Percentiles rank a stretch among this genome's conserved stretches.
phyloP scores from a whole-genome alignment of 2,329 filamentous ascomycete genomes.

The Colletotrichum limetticola region DNA sequence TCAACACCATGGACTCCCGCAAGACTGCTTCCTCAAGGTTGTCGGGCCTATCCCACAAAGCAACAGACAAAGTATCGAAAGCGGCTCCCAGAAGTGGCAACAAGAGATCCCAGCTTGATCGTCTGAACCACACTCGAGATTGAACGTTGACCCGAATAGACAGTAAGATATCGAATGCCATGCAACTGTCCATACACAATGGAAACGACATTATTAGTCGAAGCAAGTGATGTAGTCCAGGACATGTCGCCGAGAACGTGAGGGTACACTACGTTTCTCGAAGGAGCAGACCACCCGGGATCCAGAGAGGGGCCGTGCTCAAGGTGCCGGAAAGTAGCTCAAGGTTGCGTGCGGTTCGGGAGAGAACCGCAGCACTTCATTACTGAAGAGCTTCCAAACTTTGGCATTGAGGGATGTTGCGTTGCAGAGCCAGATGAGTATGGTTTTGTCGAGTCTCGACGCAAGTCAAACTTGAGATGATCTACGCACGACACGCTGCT shows the following conservation, averaged over 20 bases:
- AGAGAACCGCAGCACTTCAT: neutral
- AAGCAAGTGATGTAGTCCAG: neutral
- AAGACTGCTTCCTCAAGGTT: neutral
- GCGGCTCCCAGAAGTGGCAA: too few relatives aligned
- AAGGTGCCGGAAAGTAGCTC: neutral
- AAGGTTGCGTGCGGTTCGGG: neutral
- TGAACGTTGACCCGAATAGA: too few relatives aligned
- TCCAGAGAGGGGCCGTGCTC: slow-evolving; percentile 2
- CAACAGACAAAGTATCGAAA: too few relatives aligned
- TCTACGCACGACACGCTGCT: neutral
- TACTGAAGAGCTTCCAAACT: neutral
- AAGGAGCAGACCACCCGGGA: neutral
- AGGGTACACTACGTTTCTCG: neutral
- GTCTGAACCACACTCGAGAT: too few relatives aligned
- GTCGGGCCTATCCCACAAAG: too few relatives aligned
- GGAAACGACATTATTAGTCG: too few relatives aligned
- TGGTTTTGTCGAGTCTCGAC: neutral
- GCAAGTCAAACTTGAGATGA: neutral
- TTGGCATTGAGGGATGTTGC: neutral
- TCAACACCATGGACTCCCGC: neutral
- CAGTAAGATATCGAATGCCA: too few relatives aligned
- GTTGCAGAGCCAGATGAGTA: neutral
- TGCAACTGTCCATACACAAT: too few relatives aligned
- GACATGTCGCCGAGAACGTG: neutral
- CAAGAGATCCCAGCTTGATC: too few relatives aligned